Base-by-base conservation (phyloP, 768 basidiomycete species). In the Crassisporium funariophilum region DNA sequence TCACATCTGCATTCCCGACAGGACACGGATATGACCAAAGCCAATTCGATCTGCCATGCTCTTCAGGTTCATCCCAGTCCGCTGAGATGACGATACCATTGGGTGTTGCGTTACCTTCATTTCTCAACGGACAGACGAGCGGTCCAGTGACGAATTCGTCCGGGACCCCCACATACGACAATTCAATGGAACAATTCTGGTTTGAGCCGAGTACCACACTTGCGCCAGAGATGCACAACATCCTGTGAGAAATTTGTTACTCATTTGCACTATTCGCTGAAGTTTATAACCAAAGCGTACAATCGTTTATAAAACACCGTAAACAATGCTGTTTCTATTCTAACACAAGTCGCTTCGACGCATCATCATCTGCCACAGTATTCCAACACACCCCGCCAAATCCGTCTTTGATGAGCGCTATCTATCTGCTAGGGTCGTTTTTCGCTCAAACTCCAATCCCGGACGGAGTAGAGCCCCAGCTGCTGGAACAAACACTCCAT, bases 271-370 rank as follows among this genome's bases (percentile, higher is more conserved):
- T 23, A 10, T 21, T 24, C 41, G 29, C 39, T 33, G n/a, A n/a
- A n/a, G n/a, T n/a, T n/a, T n/a, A n/a, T n/a, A n/a, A n/a, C 19
- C 35, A 35, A 35, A 84, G 83, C 22, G 61, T 84, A 40, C 71
- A 78, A 27, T 69, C 78, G 11, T 83, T 84, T 61, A 66, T 82
- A 44, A 66, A 67, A 5, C 81, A 83, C 57, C 71, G 76, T 42
- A 76, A 80, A 53, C 81, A 83, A 56, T 83, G 79, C 52, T 76
- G 74, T 57, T 81, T 81, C 58, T 78, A 79, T 56, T 67, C 75
- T 31, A 71, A 77, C 57, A 65, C 75, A 40, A 69, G 64, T 45
- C 65, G 73, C 35, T 77, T 78, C 62, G 65, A 68, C 29, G 61
- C 62, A 39, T 67, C 65, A n/a, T 52, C 55, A 19, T 56, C 59